Evolutionary conservation across 345 rosid genomes (phyloP).

Genomic region (Lepidium africanum): DNA sequence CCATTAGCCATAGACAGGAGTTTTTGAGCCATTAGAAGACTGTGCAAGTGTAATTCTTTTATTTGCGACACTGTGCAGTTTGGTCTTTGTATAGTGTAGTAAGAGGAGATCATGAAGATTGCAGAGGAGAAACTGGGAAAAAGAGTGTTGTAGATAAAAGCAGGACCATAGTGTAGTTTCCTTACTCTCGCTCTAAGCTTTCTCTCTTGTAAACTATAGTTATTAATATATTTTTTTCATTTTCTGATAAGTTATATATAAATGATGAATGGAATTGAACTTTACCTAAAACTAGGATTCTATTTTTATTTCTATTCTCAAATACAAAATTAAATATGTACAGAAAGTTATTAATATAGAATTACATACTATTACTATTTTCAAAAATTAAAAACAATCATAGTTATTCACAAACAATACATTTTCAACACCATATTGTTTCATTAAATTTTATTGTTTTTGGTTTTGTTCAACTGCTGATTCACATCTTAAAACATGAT

Average conservation of each 20-base stretch:
- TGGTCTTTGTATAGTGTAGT: not conserved
- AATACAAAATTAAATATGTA: too few species aligned
- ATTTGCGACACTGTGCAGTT: conserved; percentile 6
- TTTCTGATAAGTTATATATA: too few species aligned
- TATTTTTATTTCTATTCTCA: too few species aligned
- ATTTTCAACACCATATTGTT: too few species aligned
- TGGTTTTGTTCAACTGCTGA: too few species aligned
- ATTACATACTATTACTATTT: too few species aligned
- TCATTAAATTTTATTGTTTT: too few species aligned
- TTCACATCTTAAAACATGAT: too few species aligned
- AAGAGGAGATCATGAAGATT: not conserved
- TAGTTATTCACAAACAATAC: too few species aligned
- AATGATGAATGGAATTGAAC: not conserved
- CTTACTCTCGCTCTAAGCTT: conserved; percentile 36
- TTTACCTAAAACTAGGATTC: not conserved
- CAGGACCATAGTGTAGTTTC: conserved; percentile 29
- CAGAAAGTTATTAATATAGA: too few species aligned
- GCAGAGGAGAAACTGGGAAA: not conserved
- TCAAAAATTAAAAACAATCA: too few species aligned
- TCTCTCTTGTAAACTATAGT: conserved; percentile 29
- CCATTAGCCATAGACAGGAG: not conserved
- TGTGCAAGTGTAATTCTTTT: conserved; percentile 16
- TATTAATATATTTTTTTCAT: too few species aligned
- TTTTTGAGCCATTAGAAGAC: not conserved
- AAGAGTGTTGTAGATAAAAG: not conserved